phyloP scores from a whole-genome alignment of 2,329 filamentous ascomycete species.

The Aspergillus pseudoglaucus region DNA sequence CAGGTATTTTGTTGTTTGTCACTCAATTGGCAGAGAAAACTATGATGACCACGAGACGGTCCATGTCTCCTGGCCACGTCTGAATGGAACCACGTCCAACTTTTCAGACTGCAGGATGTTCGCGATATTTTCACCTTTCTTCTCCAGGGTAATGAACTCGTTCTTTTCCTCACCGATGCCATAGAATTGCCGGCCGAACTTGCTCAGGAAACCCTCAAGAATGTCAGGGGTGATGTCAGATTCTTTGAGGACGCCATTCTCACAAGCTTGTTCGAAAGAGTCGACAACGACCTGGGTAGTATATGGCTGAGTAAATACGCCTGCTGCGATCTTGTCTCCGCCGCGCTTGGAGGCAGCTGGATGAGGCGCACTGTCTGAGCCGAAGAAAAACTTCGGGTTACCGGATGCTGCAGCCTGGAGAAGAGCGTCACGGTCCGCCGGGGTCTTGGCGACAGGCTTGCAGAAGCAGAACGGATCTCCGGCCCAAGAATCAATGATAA shows the following conservation, averaged over 20 bases:
- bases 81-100: constrained; percentile 60
- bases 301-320: constrained; percentile 58
- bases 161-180: constrained; percentile 42
- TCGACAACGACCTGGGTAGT: constrained; percentile 53
- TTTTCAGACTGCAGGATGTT: constrained; percentile 50
- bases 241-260: constrained; percentile 47
- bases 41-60: constrained; percentile 27
- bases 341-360: constrained; percentile 51
- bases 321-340: constrained; percentile 46
- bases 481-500: constrained; percentile 71
- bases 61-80: constrained; percentile 52
- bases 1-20: background rate
- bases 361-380: constrained; percentile 66
- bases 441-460: constrained; percentile 67
- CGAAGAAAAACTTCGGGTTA: constrained; percentile 60
- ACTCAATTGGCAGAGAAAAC: constrained; percentile 5
- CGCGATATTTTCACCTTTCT: constrained; percentile 49
- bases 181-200: constrained; percentile 55
- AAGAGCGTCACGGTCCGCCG: constrained; percentile 65
- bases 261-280: constrained; percentile 51
- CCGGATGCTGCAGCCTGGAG: constrained; percentile 54
- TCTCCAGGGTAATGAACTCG: constrained; percentile 52
- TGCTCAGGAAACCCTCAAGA: constrained; percentile 53
- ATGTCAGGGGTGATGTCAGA: constrained; percentile 50
- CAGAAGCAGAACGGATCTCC: constrained; percentile 71